phyloP scores from a whole-genome alignment of 768 basidiomycete species.

The Tricholoma hemisulphureum region DNA sequence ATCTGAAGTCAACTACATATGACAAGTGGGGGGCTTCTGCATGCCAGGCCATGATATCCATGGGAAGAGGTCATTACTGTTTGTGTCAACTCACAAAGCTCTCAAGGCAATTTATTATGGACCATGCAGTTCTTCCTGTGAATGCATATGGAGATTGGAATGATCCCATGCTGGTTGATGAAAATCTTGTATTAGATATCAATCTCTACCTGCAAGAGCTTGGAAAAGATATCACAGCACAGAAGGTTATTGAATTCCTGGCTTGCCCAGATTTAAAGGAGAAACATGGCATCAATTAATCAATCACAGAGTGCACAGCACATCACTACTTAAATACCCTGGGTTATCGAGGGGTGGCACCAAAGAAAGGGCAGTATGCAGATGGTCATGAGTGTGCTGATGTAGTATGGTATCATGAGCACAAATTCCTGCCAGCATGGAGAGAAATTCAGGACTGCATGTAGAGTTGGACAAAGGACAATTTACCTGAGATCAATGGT shows the following conservation, averaged over 20 bases:
- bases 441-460: slow-evolving; percentile 2
- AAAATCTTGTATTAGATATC: slow-evolving; percentile 27
- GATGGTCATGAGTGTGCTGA: slow-evolving; percentile 32
- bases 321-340: slow-evolving; percentile 16
- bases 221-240: slow-evolving; percentile 23
- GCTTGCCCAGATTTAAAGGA: slow-evolving; percentile 13
- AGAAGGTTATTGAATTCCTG: slow-evolving; percentile 23
- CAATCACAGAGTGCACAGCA: background rate
- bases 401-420: slow-evolving; percentile 31
- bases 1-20: background rate
- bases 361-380: slow-evolving; percentile 4
- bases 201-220: slow-evolving; percentile 19
- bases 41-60: background rate
- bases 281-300: slow-evolving; percentile 11
- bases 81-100: background rate
- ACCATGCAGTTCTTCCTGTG: slow-evolving; percentile 18
- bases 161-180: slow-evolving; percentile 25
- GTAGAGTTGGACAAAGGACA: slow-evolving; percentile 8
- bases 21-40: slow-evolving; percentile 1
- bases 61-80: too few species aligned
- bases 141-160: slow-evolving; percentile 30
- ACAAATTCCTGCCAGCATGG: slow-evolving; percentile 21
- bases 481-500: too few species aligned
- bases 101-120: slow-evolving; percentile 14
- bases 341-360: slow-evolving; percentile 10